A percentile compares a stretch with the other conserved stretches of the same genome.
Conservation (phyloP, 257 asterid species). For the Catharanthus roseus region DNA sequence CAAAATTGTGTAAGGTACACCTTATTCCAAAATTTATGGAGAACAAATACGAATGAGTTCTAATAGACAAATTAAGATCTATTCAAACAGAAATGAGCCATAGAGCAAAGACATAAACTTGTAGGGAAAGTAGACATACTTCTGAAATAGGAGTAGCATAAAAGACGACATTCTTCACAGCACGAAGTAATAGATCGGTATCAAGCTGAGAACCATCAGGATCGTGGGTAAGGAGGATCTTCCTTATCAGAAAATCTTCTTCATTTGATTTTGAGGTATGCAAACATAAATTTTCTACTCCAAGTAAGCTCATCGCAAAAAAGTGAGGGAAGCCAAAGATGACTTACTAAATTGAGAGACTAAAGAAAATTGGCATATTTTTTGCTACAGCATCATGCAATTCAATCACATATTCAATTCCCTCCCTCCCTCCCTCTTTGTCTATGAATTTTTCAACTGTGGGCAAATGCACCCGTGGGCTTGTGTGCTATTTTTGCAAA, state of each 20-base stretch:
- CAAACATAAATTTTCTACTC: slow-evolving; percentile 13
- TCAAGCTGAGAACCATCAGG: slow-evolving; percentile 50
- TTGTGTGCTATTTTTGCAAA: not conserved
- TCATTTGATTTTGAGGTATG: slow-evolving; percentile 19
- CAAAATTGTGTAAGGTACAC: too few relatives aligned
- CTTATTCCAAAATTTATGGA: too few relatives aligned
- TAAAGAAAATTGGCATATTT: not conserved
- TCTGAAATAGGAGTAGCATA: slow-evolving; percentile 25
- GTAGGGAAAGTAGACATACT: slow-evolving; percentile 14
- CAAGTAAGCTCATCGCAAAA: slow-evolving; percentile 33
- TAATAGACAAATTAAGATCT: not conserved
- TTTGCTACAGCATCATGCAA: not conserved
- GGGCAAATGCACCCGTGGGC: not conserved
- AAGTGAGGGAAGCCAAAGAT: slow-evolving; percentile 1
- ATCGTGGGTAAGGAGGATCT: slow-evolving; percentile 51
- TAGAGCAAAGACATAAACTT: not conserved
- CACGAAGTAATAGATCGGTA: slow-evolving; percentile 34
- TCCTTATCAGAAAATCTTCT: slow-evolving; percentile 50
- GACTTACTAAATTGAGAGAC: not conserved
- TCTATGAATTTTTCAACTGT: not conserved
- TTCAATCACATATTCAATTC: not conserved
- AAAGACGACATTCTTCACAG: slow-evolving; percentile 35
- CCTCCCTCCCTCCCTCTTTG: not conserved
- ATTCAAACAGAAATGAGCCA: not conserved
- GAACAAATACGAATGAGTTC: not conserved